Evolutionary conservation across 129 eudicot genomes (phyloP).

Genomic region (Artemisia argyi): DNA sequence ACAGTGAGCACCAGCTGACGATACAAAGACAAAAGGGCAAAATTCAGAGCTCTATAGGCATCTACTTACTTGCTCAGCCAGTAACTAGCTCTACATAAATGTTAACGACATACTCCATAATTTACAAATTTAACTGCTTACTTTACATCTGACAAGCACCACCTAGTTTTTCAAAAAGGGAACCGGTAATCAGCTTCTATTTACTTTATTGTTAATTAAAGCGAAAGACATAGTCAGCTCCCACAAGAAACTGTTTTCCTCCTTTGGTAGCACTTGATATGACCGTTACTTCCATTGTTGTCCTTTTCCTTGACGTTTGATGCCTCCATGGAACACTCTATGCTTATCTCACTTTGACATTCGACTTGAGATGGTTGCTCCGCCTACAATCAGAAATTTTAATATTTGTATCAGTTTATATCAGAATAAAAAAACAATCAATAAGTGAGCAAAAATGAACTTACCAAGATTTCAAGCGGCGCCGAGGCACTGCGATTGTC

Average conservation of each 20-base stretch:
- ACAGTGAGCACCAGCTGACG: slow-evolving; percentile 28
- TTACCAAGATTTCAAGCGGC: slow-evolving; percentile 34
- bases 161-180: slow-evolving; percentile 11
- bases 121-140: slow-evolving; percentile 26
- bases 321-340: slow-evolving; percentile 28
- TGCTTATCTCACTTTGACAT: slow-evolving; percentile 29
- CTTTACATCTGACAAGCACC: slow-evolving; percentile 27
- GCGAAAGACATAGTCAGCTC: slow-evolving; percentile 29
- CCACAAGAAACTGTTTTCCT: slow-evolving; percentile 42
- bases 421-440: neutral
- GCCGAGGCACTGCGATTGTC: slow-evolving; percentile 14
- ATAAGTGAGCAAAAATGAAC: neutral
- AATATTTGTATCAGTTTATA: neutral
- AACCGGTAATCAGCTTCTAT: slow-evolving; percentile 21
- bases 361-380: slow-evolving; percentile 28
- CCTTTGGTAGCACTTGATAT: slow-evolving; percentile 51
- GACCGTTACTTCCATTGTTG: slow-evolving; percentile 27
- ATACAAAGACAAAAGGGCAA: slow-evolving; percentile 18
- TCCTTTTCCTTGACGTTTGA: slow-evolving; percentile 28
- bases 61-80: slow-evolving; percentile 18
- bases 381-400: slow-evolving; percentile 24
- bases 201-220: slow-evolving; percentile 15
- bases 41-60: slow-evolving; percentile 27
- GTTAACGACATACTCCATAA: slow-evolving; percentile 5
- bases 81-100: slow-evolving; percentile 30